These are phyloP conservation scores for Aspergillus sp. DNA, from an alignment of 2,329 filamentous ascomycete genomes.

Conservation along the genomic window DNA sequence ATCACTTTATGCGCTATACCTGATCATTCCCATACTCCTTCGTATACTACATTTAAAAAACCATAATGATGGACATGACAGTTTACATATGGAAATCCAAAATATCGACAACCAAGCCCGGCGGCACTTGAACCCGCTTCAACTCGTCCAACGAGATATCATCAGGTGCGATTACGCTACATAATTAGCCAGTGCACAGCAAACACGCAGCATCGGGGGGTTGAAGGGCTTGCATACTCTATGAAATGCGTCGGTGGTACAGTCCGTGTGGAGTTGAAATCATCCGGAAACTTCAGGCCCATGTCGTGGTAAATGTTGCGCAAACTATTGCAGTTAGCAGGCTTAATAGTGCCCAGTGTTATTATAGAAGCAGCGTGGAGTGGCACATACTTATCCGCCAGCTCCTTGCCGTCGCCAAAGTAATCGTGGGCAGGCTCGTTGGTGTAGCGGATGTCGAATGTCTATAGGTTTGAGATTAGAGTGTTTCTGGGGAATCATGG, in stretches of 20 bases:
- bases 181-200: not conserved
- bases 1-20: not conserved
- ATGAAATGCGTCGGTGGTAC: conserved; percentile 14
- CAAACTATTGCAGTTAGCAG: conserved; percentile 1
- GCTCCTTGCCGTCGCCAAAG: conserved; percentile 11
- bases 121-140: not conserved
- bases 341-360: no score
- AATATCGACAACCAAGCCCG: not conserved
- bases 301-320: conserved; percentile 7
- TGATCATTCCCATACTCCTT: not conserved
- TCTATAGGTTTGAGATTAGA: conserved; percentile 1
- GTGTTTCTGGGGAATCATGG: no score
- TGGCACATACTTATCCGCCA: conserved; percentile 6
- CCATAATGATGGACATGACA: not conserved
- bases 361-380: not conserved
- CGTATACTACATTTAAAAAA: not conserved
- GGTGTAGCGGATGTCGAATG: conserved; percentile 12
- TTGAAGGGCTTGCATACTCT: conserved; percentile 4
- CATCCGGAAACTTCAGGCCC: conserved; percentile 10
- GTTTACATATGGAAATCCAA: not conserved
- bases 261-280: conserved; percentile 13
- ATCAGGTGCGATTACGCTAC: not conserved
- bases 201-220: not conserved
- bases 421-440: conserved; percentile 11
- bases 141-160: not conserved